These are phyloP conservation scores for Sclerotinia trifoliorum DNA, from an alignment of 2,329 filamentous ascomycete species.

Conservation along the genomic window DNA sequence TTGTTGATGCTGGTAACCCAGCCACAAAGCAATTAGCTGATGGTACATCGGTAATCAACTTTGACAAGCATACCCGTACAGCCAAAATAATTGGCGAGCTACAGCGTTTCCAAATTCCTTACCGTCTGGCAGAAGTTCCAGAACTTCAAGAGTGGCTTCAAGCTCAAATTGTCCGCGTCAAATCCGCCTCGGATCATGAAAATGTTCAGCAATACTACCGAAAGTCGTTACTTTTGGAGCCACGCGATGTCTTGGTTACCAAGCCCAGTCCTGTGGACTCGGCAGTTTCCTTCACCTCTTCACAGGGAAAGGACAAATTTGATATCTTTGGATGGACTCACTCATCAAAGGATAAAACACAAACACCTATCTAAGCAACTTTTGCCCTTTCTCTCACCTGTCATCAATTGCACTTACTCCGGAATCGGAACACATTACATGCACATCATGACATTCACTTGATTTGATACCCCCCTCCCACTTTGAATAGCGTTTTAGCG, in stretches of 20 bases:
- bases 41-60: slow-evolving; percentile 86
- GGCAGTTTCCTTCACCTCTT: slow-evolving; percentile 28
- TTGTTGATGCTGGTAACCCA: slow-evolving; percentile 91
- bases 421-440: slow-evolving; percentile 18
- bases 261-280: slow-evolving; percentile 36
- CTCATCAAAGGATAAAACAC: slow-evolving; percentile 34
- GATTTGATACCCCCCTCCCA: slow-evolving; percentile 39
- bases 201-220: slow-evolving; percentile 66
- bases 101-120: slow-evolving; percentile 93
- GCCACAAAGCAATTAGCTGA: slow-evolving; percentile 75
- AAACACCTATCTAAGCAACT: slow-evolving; percentile 16
- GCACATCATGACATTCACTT: slow-evolving; percentile 30
- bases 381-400: not conserved
- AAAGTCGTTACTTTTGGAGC: slow-evolving; percentile 65
- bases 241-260: slow-evolving; percentile 44
- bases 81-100: slow-evolving; percentile 95
- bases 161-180: slow-evolving; percentile 72
- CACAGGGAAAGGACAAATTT: slow-evolving; percentile 49
- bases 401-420: slow-evolving; percentile 16
- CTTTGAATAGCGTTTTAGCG: slow-evolving; percentile 43
- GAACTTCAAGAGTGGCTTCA: slow-evolving; percentile 95
- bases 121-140: slow-evolving; percentile 75
- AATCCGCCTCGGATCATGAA: slow-evolving; percentile 51
- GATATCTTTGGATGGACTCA: slow-evolving; percentile 53
- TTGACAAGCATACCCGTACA: slow-evolving; percentile 93